Evolutionary conservation across 371 early-diverging fungal genomes (phyloP), one percentile per base, ranked within the genome.

Genomic region (Chytridium lagenaria): DNA sequence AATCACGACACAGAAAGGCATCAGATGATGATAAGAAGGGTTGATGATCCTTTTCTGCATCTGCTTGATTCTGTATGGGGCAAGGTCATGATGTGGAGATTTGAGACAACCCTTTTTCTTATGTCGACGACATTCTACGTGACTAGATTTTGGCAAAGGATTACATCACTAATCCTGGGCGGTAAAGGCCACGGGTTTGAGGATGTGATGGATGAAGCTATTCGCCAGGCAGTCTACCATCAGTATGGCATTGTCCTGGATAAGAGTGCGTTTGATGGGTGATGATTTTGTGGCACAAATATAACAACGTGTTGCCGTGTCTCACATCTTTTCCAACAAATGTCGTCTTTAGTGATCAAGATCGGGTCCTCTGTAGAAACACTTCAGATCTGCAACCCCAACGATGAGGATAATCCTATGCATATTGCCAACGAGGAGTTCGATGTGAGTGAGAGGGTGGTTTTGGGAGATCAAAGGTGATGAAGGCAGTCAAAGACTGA

Each of bases 231-330:
- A 67, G 75, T 92, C 71, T 88, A 89, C 75, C 81, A 82, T 34
- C 86, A 89, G 78, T 91, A 89, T 74, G 93, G 92, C 44, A 84
- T 92, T 31, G 80, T 80, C 63, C 74, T 93, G 38, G 91, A 92
- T 70, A 86, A 90, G 26, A 81, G 80, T 5, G 83, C 88, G 5
- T 92, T 93, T 84, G 89, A 92, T 67, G 91, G 69, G 1, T 74
- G 67, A 73, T 28, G 55, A 44, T 44, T 12, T 44, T 12, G 19
- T 44, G 7, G 19, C 19, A 19, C 44, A 19, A 44, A 44, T 44
- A 44, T 44, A 44, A 12, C n/a, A n/a, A n/a, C n/a, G n/a, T n/a
- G n/a, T n/a, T n/a, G n/a, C n/a, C n/a, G n/a, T n/a, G n/a, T n/a
- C n/a, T n/a, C n/a, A n/a, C n/a, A n/a, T n/a, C n/a, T n/a, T n/a